Conservation (phyloP, 2,329 filamentous ascomycete species). For the Fusarium camptoceras region DNA sequence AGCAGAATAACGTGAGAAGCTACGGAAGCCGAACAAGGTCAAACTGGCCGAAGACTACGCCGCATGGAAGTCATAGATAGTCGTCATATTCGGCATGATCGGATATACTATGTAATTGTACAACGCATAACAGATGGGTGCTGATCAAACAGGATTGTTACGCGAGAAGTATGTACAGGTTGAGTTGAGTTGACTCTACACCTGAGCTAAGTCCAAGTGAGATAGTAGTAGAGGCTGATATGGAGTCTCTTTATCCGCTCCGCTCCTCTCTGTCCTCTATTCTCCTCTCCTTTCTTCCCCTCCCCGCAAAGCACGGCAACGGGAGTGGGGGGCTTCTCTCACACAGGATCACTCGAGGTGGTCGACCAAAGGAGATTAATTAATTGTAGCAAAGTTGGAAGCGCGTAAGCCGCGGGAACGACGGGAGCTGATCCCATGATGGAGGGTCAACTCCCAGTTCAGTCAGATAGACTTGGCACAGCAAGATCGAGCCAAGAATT, state of each 20-base stretch:
- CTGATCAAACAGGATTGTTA: constrained; percentile 1
- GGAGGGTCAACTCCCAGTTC: constrained; percentile 1
- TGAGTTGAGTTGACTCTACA: background rate
- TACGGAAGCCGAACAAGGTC: constrained; percentile 19
- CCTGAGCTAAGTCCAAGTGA: background rate
- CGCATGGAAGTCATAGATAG: constrained; percentile 1
- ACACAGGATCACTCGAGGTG: constrained; percentile 2
- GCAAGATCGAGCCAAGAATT: constrained; percentile 11
- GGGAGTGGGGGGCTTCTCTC: constrained; percentile 12
- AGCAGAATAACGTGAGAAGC: constrained; percentile 16
- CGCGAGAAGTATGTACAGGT: background rate
- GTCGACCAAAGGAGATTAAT: background rate
- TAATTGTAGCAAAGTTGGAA: constrained; percentile 22
- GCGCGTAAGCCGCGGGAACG: constrained; percentile 37
- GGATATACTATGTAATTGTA: background rate
- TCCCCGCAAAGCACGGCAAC: constrained; percentile 4
- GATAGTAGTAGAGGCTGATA: constrained; percentile 28
- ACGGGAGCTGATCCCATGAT: constrained; percentile 18
- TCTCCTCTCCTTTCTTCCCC: background rate
- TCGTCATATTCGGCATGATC: background rate
- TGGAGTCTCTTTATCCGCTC: constrained; percentile 23
- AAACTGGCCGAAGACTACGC: constrained; percentile 9
- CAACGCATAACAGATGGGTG: background rate
- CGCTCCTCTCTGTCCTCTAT: constrained; percentile 3
- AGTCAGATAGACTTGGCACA: background rate